These are phyloP conservation scores for Catenaria anguillulae DNA, from an alignment of 371 early-diverging fungal genomes.

Conservation along the genomic window DNA sequence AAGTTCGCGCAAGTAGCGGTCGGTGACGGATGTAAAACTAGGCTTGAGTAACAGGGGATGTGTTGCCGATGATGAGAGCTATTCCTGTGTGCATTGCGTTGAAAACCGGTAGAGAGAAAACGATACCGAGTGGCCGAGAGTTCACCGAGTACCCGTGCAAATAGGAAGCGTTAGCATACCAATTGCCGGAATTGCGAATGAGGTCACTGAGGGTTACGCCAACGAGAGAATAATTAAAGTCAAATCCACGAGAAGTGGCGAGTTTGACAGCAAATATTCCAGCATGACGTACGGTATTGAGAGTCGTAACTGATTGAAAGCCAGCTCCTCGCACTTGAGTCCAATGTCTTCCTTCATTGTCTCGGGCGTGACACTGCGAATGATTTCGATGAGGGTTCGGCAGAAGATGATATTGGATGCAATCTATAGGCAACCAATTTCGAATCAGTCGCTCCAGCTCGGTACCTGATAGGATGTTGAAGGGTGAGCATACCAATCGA, in stretches of 20 bases:
- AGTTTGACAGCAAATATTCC: too few relatives aligned
- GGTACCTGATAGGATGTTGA: too few relatives aligned
- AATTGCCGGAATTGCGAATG: constrained; percentile 56
- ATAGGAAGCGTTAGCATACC: constrained; percentile 74
- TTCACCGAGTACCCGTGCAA: constrained; percentile 73
- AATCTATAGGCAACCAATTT: constrained; percentile 31
- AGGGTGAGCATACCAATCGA: neutral
- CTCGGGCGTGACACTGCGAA: constrained; percentile 50
- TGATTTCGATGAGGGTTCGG: constrained; percentile 68
- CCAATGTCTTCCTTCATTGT: constrained; percentile 72
- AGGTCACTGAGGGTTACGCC: constrained; percentile 35
- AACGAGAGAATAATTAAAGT: neutral
- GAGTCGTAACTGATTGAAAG: constrained; percentile 73
- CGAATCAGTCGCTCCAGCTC: too few relatives aligned
- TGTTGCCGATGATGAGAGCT: too few relatives aligned
- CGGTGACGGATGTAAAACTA: constrained; percentile 83
- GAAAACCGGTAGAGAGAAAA: too few relatives aligned
- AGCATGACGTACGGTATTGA: constrained; percentile 70
- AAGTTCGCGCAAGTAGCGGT: constrained; percentile 77
- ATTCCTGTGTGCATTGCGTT: too few relatives aligned
- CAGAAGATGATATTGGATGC: constrained; percentile 78
- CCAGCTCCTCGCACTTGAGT: constrained; percentile 73
- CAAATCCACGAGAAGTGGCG: neutral
- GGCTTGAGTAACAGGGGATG: too few relatives aligned
- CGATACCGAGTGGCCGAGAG: constrained; percentile 60